phyloP scores from a whole-genome alignment of 306 rosid species.

The Herpetospermum pedunculosum region DNA sequence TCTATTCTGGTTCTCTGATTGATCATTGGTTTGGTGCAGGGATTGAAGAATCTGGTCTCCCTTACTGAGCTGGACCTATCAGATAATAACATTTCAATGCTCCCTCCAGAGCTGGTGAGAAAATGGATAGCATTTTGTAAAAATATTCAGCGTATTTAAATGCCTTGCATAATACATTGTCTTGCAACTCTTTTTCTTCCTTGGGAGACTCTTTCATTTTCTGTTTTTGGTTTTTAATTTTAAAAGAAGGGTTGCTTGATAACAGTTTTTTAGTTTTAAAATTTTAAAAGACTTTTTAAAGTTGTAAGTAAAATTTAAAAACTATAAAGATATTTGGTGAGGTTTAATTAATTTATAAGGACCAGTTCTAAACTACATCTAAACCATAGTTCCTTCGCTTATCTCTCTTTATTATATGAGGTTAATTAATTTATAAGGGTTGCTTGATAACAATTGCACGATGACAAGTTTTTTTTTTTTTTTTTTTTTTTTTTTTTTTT shows the following conservation, averaged over 20 bases:
- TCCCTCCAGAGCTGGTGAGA: slow-evolving; percentile 86
- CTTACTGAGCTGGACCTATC: slow-evolving; percentile 74
- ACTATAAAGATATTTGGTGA: neutral
- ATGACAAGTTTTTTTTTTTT: too few relatives aligned
- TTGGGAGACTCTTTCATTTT: neutral
- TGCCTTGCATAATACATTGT: neutral
- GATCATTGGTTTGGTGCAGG: slow-evolving; percentile 40
- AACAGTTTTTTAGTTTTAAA: too few relatives aligned
- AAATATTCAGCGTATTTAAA: neutral
- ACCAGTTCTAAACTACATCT: neutral
- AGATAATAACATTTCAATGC: slow-evolving; percentile 64
- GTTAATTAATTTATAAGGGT: too few relatives aligned
- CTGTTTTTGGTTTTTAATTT: neutral
- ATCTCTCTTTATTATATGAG: too few relatives aligned
- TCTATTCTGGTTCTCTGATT: slow-evolving; percentile 3
- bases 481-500: too few relatives aligned
- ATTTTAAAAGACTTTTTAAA: too few relatives aligned
- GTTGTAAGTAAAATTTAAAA: neutral
- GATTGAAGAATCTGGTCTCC: slow-evolving; percentile 42
- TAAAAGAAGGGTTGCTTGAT: neutral
- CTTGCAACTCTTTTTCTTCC: neutral
- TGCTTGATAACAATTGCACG: too few relatives aligned
- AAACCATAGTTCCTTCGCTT: too few relatives aligned
- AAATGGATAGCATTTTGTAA: neutral
- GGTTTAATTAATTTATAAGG: neutral